These are phyloP conservation scores for Ustilago shanxiensis DNA, from an alignment of 1,284 basidiomycete genomes.

Conservation along the genomic window DNA sequence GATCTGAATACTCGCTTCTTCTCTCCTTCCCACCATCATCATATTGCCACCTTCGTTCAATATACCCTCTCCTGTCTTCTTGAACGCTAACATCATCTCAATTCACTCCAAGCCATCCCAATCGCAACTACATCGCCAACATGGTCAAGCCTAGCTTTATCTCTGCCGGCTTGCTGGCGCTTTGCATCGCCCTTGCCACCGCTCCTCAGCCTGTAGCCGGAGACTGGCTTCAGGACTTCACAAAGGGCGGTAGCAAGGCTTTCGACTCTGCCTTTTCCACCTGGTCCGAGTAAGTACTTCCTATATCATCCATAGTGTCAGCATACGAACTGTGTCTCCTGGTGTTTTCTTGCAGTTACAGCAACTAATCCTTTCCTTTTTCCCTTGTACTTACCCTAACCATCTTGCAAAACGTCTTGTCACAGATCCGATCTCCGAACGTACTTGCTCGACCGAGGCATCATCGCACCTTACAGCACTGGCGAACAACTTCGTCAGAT, in stretches of 20 bases:
- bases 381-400: not conserved
- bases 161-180: slow-evolving; percentile 57
- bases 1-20: not conserved
- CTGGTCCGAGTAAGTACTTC: slow-evolving; percentile 65
- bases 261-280: slow-evolving; percentile 63
- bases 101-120: too few species aligned
- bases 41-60: not conserved
- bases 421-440: slow-evolving; percentile 59
- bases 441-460: slow-evolving; percentile 68
- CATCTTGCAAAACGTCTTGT: not conserved
- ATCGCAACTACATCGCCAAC: slow-evolving; percentile 6
- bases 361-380: not conserved
- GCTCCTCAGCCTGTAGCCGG: slow-evolving; percentile 54
- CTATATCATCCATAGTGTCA: not conserved
- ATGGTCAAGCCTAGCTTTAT: slow-evolving; percentile 64
- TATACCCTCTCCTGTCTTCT: not conserved
- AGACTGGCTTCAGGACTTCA: slow-evolving; percentile 60
- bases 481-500: slow-evolving; percentile 64
- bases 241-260: slow-evolving; percentile 54
- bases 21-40: slow-evolving; percentile 15
- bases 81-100: not conserved
- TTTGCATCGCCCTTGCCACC: slow-evolving; percentile 59
- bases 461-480: slow-evolving; percentile 64
- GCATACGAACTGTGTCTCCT: not conserved
- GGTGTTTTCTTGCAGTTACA: too few species aligned